phyloP scores from a whole-genome alignment of 2,329 filamentous ascomycete species.

The Neonectria neomacrospora region DNA sequence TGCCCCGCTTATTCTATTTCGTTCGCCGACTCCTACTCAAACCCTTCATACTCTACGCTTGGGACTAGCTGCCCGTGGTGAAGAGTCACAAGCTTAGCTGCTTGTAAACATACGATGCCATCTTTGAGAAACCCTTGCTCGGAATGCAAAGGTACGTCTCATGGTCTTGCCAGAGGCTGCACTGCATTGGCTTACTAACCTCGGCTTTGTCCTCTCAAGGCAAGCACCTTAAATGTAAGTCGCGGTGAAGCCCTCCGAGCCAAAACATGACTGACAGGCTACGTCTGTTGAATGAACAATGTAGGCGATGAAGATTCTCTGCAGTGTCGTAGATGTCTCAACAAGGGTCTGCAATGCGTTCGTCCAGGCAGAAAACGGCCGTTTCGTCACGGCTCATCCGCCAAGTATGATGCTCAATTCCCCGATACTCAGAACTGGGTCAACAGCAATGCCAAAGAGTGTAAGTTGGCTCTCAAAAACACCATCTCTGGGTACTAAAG shows the following conservation, averaged over 20 bases:
- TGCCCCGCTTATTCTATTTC: constrained; percentile 8
- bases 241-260: background rate
- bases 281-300: background rate
- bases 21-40: constrained; percentile 10
- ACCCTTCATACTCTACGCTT: background rate
- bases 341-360: constrained; percentile 29
- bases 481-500: too few relatives aligned
- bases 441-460: constrained; percentile 37
- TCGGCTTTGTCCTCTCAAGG: background rate
- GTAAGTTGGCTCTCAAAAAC: background rate
- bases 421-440: constrained; percentile 36
- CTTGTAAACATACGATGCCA: constrained; percentile 23
- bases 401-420: constrained; percentile 41
- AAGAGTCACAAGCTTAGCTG: too few relatives aligned
- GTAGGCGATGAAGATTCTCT: constrained; percentile 28
- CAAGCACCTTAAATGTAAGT: constrained; percentile 41
- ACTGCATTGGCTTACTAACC: fast-evolving
- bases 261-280: constrained; percentile 12
- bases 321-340: constrained; percentile 23
- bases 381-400: constrained; percentile 36
- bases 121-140: constrained; percentile 31
- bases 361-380: constrained; percentile 19
- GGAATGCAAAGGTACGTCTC: constrained; percentile 34
- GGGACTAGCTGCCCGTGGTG: background rate
- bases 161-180: background rate